Base-by-base conservation (phyloP, 768 basidiomycete species). In the Polyporus arcularius region DNA sequence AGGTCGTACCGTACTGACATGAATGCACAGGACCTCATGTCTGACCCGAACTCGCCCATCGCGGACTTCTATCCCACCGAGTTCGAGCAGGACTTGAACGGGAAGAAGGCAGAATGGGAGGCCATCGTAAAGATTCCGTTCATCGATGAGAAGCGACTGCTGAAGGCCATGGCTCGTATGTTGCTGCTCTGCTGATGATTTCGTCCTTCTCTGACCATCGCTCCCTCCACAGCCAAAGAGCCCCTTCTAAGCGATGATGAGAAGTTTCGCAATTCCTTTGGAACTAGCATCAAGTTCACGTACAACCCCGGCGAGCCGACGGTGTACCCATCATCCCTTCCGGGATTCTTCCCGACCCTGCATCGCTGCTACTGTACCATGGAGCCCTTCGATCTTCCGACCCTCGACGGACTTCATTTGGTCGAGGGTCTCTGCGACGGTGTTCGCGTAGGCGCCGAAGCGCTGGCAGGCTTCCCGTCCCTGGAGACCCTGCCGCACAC, bases 31-130 rank as follows among this genome's bases (percentile, higher is more conserved):
- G 94, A 97, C 65, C 78, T 98, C 47, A 97, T 98, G 96, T 86
- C 80, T 63, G 86, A 89, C 64, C 74, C 85, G 2, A 87, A 82
- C 62, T 98, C 96, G 3, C 84, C 93, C 0, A 97, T 99, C 66
- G 72, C 93, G 50, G 93, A 96, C 70, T 98, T 98, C 78, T 99
- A 99, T 72, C 97, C 97, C 2, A 65, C 79, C 15, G 88, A 94
- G 54, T 98, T 98, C 65, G 94, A 93, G 65, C 86, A 84, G 65
- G 97, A 99, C 76, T 75, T 97, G 70, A 98, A 99, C 66, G 97
- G 97, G 35, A 99, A 99, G 83, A 98, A 95, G 72, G 88, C 90
- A 66, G 96, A 98, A 28, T 99, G 97, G 97, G 97, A 99, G 73
- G 96, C 97, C 0, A 85, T 98, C 53, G 94, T 99, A 55, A 98